Conservation (phyloP, 768 basidiomycete species). For the Lyophyllum shimeji region DNA sequence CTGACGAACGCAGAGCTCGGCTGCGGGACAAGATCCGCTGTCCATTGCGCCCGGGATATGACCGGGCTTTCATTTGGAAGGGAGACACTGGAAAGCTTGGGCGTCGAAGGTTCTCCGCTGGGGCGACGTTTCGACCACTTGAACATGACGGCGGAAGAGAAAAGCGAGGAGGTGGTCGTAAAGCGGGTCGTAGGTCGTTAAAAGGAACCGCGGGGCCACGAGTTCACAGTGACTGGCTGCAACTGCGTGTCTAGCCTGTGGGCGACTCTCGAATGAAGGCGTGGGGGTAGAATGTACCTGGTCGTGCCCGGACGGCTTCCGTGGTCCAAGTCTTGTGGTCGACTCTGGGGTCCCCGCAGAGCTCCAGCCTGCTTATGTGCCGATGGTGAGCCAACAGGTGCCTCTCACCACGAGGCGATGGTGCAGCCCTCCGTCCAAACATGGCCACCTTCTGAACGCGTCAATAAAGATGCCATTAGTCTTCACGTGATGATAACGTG, state of each 20-base stretch:
- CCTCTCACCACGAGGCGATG: conserved; percentile 35
- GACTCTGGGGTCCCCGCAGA: conserved; percentile 27
- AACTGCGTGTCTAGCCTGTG: conserved; percentile 22
- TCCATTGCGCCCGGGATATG: conserved; percentile 1
- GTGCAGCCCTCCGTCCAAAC: conserved; percentile 19
- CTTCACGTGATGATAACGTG: conserved; percentile 23
- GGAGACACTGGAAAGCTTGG: conserved; percentile 27
- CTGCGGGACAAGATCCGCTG: conserved; percentile 19
- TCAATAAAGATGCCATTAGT: conserved; percentile 10
- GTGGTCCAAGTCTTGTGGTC: conserved; percentile 29
- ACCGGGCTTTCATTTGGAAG: conserved; percentile 25
- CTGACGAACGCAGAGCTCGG: conserved; percentile 18
- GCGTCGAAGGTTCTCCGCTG: conserved; percentile 31
- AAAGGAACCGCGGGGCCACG: conserved; percentile 31
- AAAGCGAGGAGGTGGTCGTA: conserved; percentile 15
- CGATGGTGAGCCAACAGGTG: conserved; percentile 18
- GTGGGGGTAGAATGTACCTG: conserved; percentile 23
- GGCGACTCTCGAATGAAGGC: conserved; percentile 7
- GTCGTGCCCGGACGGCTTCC: conserved; percentile 23
- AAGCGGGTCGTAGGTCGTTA: conserved; percentile 22
- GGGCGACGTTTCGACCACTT: conserved; percentile 28
- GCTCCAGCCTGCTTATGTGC: conserved; percentile 29
- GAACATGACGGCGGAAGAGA: conserved; percentile 28
- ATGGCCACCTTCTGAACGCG: conserved; percentile 7
- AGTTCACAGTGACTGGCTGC: conserved; percentile 29